Percentiles rank a stretch among this genome's conserved stretches.
These are phyloP conservation scores for Podaxis sp. DNA, from an alignment of 768 basidiomycete genomes.

Conservation along the genomic window DNA sequence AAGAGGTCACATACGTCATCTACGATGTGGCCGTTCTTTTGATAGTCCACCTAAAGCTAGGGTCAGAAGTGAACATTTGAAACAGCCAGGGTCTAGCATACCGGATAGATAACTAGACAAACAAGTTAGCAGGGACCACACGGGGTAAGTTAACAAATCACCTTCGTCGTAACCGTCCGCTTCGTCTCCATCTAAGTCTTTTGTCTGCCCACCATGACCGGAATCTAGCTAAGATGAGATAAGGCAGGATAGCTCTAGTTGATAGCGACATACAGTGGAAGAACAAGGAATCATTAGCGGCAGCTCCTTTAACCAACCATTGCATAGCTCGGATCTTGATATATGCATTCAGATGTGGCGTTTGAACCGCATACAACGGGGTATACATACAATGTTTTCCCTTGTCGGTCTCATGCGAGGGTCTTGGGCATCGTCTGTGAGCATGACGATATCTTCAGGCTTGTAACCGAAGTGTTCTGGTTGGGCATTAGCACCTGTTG, in stretches of 20 bases:
- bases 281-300: slow-evolving; percentile 83
- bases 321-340: slow-evolving; percentile 73
- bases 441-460: slow-evolving; percentile 77
- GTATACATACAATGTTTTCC: slow-evolving; percentile 69
- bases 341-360: slow-evolving; percentile 2
- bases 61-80: not conserved
- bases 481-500: not conserved
- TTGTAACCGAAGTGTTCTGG: slow-evolving; percentile 64
- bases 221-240: slow-evolving; percentile 52
- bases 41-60: slow-evolving; percentile 39
- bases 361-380: not conserved
- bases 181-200: slow-evolving; percentile 83
- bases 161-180: slow-evolving; percentile 84
- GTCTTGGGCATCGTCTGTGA: slow-evolving; percentile 74
- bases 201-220: slow-evolving; percentile 91
- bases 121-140: not conserved
- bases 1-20: slow-evolving; percentile 68
- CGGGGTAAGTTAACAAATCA: slow-evolving; percentile 20
- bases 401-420: slow-evolving; percentile 69
- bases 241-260: not conserved
- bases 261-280: slow-evolving; percentile 68
- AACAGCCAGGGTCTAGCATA: slow-evolving; percentile 23
- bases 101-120: slow-evolving; percentile 77
- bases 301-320: slow-evolving; percentile 85
- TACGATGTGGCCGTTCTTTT: slow-evolving; percentile 72